Conservation (phyloP, 345 rosid species). For the Aurinia saxatilis region DNA sequence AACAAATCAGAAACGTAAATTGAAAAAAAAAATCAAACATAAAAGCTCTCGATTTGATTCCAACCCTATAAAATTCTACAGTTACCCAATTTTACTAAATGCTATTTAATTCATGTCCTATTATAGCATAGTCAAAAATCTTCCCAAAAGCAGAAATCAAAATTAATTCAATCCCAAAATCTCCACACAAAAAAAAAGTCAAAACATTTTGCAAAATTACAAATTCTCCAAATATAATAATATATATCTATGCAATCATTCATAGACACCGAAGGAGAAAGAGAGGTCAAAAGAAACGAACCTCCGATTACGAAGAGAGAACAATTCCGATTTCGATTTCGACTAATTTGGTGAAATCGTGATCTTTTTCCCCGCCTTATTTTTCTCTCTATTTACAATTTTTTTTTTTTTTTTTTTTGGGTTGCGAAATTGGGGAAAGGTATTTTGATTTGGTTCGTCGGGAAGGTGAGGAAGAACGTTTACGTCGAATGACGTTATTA, state of each 20-base stretch:
- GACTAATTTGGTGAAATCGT: not conserved
- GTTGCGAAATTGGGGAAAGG: slow-evolving; percentile 4
- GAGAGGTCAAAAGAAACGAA: not conserved
- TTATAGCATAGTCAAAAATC: not conserved
- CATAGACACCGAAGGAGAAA: too few species aligned
- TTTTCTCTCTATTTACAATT: slow-evolving; percentile 21
- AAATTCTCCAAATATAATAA: not conserved
- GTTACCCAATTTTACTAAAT: slow-evolving; percentile 22
- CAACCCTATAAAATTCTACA: slow-evolving; percentile 14
- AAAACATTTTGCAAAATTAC: not conserved
- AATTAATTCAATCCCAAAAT: not conserved
- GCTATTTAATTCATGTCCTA: not conserved
- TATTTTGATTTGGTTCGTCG: slow-evolving; percentile 11
- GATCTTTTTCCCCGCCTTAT: slow-evolving; percentile 26
- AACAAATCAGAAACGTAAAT: slow-evolving; percentile 24
- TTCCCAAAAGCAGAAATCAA: slow-evolving; percentile 3
- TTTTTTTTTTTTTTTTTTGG: not conserved
- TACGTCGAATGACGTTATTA: not conserved
- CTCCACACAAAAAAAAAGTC: not conserved
- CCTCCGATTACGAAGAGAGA: slow-evolving; percentile 20
- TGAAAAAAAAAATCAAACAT: not conserved
- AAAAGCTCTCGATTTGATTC: slow-evolving; percentile 16
- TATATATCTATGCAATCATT: too few species aligned
- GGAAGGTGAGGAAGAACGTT: not conserved
- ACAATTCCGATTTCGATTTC: not conserved